Conservation (phyloP, 139 green algal genomes). For the Chlorella sp. region DNA sequence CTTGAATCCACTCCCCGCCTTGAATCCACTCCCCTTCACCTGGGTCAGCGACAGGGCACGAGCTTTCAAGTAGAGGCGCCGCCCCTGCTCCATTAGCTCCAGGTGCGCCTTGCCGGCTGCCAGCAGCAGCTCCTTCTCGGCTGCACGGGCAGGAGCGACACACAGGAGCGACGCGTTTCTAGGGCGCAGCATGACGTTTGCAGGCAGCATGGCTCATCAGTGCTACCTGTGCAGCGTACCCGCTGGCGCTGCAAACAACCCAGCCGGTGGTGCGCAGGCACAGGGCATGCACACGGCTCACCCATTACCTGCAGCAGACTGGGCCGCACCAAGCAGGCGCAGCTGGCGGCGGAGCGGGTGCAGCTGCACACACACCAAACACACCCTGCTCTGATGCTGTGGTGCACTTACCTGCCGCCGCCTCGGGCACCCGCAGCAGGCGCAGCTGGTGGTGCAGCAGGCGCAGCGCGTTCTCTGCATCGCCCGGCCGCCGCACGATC, state of each 20-base stretch:
- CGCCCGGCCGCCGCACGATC: constrained; percentile 64
- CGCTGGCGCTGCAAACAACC: no score
- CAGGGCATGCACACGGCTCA: no score
- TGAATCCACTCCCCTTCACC: neutral
- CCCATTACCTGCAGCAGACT: no score
- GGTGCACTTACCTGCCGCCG: neutral
- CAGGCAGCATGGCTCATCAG: no score
- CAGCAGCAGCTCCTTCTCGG: constrained; percentile 43
- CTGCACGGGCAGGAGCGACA: constrained; percentile 14
- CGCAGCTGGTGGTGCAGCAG: constrained; percentile 45
- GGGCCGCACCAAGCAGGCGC: neutral
- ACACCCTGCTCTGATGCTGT: neutral
- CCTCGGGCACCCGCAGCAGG: neutral
- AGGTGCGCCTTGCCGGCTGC: constrained; percentile 56
- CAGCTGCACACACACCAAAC: neutral
- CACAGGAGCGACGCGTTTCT: no score
- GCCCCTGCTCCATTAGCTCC: constrained; percentile 65
- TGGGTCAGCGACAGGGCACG: constrained; percentile 49
- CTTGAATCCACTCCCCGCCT: no score
- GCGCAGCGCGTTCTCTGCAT: constrained; percentile 71
- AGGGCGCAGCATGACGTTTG: no score
- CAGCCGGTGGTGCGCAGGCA: no score
- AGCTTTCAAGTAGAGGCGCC: constrained; percentile 70
- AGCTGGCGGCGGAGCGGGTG: neutral
- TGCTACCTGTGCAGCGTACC: no score